Base-by-base conservation (phyloP, 148 eudicot species). In the Hydrangea macrophylla region DNA sequence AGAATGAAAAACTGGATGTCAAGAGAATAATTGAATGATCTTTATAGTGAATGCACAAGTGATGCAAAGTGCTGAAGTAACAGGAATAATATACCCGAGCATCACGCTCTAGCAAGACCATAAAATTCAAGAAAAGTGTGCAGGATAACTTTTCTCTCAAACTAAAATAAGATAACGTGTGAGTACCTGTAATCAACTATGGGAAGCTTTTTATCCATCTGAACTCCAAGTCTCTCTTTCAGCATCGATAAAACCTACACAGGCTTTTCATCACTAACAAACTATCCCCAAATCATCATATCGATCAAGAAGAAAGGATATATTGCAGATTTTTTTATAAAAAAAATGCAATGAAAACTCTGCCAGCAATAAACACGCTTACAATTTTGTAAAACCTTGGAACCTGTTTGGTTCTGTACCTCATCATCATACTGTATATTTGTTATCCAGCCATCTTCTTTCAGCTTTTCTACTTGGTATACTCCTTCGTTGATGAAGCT, bases 361-460 rank as follows among this genome's bases (percentile, higher is more conserved):
- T 65, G 24, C 1, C 23, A 17, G 22, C 2, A 17, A 6, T 10
- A 20, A 62, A 62, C 53, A 54, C 12, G 22, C n/a, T 24, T 24
- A 26, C 18, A 55, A 56, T 20, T 62, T 50, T 28, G 8, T 15
- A 63, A 65, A 74, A 40, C 15, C 22, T 27, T 45, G 68, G 45
- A 55, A 28, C 50, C 69, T 18, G 31, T 31, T 53, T 57, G n/a
- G n/a, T n/a, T n/a, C 20, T 39, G 26, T 82, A 90, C 98, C 92
- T 93, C 98, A 70, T 90, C 98, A 71, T 93, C 96, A 53, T 93
- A 93, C 71, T 83, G 81, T 59, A 93, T 83, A 83, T 90, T 80
- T 33, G 98, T 90, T 70, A 93, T 88, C 95, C 94, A 93, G 61
- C 96, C 95, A 58, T 81, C 92, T 69, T 90, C 96, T 78, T 88